Percentiles rank a stretch among this genome's conserved stretches.
Evolutionary conservation across 2,329 filamentous ascomycete species (phyloP).

Genomic region (Hymenoscyphus repandus): DNA sequence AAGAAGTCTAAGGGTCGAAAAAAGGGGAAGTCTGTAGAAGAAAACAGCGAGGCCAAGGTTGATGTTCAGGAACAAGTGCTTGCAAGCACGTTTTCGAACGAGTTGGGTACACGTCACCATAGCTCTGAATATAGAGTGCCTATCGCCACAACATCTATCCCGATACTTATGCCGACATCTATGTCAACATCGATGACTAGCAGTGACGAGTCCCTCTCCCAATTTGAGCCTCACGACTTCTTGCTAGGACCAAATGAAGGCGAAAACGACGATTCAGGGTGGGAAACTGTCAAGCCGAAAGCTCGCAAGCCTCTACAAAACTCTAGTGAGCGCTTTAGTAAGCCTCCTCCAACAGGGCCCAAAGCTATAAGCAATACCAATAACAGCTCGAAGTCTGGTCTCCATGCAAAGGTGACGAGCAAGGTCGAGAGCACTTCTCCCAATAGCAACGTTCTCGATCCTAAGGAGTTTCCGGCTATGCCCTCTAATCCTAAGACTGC

Average conservation of each 20-base stretch:
- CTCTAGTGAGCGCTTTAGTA: too few species aligned
- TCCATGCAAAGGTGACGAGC: not conserved
- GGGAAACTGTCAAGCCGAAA: not conserved
- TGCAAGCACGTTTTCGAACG: too few species aligned
- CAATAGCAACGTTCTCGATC: not conserved
- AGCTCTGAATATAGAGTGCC: not conserved
- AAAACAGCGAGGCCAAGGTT: too few species aligned
- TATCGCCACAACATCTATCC: not conserved
- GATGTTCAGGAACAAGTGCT: too few species aligned
- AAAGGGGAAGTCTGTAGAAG: too few species aligned
- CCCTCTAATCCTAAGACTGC: not conserved
- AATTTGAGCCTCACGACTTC: not conserved
- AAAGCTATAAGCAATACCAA: not conserved
- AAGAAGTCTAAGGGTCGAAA: too few species aligned
- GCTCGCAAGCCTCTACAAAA: too few species aligned
- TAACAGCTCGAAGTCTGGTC: not conserved
- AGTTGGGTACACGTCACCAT: too few species aligned
- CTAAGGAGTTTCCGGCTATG: conserved; percentile 5
- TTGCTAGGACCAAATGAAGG: not conserved
- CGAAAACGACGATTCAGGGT: not conserved
- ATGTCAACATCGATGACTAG: too few species aligned
- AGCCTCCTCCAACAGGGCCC: too few species aligned
- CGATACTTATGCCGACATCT: not conserved
- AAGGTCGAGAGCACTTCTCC: not conserved
- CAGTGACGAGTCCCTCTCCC: not conserved